Base-by-base conservation (phyloP, 148 eudicot species). In the Rhododendron molle region DNA sequence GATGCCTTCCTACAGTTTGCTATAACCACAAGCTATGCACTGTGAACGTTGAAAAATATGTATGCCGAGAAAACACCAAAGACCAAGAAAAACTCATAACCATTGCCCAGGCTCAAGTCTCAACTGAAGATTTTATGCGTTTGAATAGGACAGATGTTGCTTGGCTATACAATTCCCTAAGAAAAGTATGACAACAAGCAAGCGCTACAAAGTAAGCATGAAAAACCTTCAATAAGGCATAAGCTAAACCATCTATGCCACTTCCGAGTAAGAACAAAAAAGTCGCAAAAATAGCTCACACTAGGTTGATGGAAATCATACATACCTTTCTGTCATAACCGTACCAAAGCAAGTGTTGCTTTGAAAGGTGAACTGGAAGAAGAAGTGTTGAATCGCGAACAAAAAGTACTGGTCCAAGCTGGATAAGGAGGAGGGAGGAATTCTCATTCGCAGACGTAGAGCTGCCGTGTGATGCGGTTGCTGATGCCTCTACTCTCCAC, bases 261-360 rank as follows among this genome's bases (percentile, higher is more conserved):
- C 65, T 62, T 67, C 56, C 69, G 5, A 56, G 18, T 52, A 30
- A 65, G 21, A 16, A 85, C 34, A 20, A 50, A 44, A 46, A 2
- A 20, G 21, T 52, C 38, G 21, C 26, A 71, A 77, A 77, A 69
- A 89, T 54, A 67, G 13, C 69, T 40, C 67, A 84, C 7, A 56
- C 16, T 43, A 62, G 60, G 26, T 23, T 62, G 44, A n/a, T 23
- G 54, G 69, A 40, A 67, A 74, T 52, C 38, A 32, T 40, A 1
- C 89, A 38, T 91, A 97, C 99, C 99, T 97, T 97, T 84, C 95
- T 92, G 89, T 97, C 99, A 89, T 97, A 97, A 46, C 99, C 98
- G 83, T 97, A 97, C 99, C 99, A 97, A 88, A 97, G 96, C 92
- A 95, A 82, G 86, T 97, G 99, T 80, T 94, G 95, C 88, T 97